These are phyloP conservation scores for Hyphodiscus sp. DNA, from an alignment of 2,329 filamentous ascomycete species.

Conservation along the genomic window DNA sequence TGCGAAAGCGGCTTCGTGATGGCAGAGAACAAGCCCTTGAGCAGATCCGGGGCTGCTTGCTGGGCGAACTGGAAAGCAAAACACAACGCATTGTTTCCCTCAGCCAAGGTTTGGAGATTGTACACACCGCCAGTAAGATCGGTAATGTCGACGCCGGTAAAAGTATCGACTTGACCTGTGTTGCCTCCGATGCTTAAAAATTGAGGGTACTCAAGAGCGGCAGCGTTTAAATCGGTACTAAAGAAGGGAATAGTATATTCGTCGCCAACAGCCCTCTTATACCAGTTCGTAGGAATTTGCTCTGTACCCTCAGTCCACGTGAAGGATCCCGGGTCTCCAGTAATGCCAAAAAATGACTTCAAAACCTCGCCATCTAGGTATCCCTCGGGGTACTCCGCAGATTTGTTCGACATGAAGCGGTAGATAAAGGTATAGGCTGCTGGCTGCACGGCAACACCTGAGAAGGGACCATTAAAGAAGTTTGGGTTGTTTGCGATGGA, in stretches of 20 bases:
- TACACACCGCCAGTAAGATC: slow-evolving; percentile 40
- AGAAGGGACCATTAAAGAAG: slow-evolving; percentile 42
- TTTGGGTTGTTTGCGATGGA: slow-evolving; percentile 36
- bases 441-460: slow-evolving; percentile 16
- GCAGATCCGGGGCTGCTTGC: slow-evolving; percentile 36
- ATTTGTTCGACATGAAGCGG: slow-evolving; percentile 24
- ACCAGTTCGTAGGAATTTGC: slow-evolving; percentile 19
- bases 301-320: slow-evolving; percentile 14
- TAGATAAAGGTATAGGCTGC: slow-evolving; percentile 22
- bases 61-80: slow-evolving; percentile 35
- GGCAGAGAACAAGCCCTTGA: slow-evolving; percentile 32
- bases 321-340: slow-evolving; percentile 14
- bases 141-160: slow-evolving; percentile 38
- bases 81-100: slow-evolving; percentile 44
- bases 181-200: slow-evolving; percentile 46
- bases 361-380: slow-evolving; percentile 32
- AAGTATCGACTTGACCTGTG: slow-evolving; percentile 44
- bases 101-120: slow-evolving; percentile 34
- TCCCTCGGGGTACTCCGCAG: slow-evolving; percentile 26
- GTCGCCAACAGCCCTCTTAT: slow-evolving; percentile 15
- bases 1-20: slow-evolving; percentile 29
- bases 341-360: slow-evolving; percentile 27
- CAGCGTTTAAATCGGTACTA: slow-evolving; percentile 34
- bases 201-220: slow-evolving; percentile 34
- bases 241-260: slow-evolving; percentile 34